Conservation (phyloP, 1,284 basidiomycete genomes). For the Trichosporon sp. region DNA sequence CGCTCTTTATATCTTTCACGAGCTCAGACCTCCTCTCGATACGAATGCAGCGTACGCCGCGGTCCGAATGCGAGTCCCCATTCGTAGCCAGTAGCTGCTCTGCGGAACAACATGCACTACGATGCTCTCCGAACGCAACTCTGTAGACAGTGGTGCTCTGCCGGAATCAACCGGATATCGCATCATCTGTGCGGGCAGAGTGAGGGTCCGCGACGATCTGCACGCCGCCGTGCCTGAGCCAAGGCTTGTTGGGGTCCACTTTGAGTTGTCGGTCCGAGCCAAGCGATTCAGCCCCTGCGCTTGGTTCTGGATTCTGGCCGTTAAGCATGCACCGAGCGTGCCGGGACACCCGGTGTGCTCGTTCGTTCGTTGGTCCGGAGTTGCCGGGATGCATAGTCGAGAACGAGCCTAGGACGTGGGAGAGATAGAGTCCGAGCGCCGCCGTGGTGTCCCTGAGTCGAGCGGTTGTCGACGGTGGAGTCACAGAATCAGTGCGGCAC, state of each 20-base stretch:
- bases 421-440: neutral
- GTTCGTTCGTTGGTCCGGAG: neutral
- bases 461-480: neutral
- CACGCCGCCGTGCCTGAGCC: neutral
- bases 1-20: neutral
- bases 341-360: neutral
- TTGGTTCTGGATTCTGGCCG: neutral
- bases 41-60: neutral
- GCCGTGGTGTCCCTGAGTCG: neutral
- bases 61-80: neutral
- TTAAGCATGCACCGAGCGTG: neutral
- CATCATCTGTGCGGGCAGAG: neutral
- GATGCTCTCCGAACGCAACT: neutral
- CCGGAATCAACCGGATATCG: neutral
- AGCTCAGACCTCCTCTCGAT: neutral
- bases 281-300: neutral
- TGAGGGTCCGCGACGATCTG: neutral
- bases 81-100: neutral
- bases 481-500: neutral
- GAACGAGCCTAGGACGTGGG: neutral
- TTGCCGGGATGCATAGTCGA: neutral
- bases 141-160: neutral
- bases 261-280: neutral
- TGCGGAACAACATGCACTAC: neutral
- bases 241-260: neutral